These are phyloP conservation scores for Datura wrightii DNA, from an alignment of 257 asterid species.

Conservation along the genomic window DNA sequence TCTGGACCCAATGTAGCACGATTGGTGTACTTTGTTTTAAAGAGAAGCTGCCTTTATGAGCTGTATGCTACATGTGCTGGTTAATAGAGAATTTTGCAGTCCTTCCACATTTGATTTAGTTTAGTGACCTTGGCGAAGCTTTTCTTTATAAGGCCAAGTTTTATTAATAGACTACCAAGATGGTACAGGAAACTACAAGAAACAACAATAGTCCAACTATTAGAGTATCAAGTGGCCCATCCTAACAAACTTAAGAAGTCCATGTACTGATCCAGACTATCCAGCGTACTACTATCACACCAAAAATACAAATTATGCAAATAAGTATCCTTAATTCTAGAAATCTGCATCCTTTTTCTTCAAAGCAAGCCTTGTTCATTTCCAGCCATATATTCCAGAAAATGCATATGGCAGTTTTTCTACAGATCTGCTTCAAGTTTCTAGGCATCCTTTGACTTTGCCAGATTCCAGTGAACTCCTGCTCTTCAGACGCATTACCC, in stretches of 20 bases:
- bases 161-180: conserved; percentile 11
- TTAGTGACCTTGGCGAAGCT: background rate
- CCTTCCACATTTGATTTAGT: background rate
- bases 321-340: background rate
- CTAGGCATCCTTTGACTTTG: background rate
- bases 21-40: background rate
- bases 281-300: background rate
- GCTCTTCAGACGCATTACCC: background rate
- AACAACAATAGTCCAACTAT: background rate
- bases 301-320: background rate
- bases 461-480: background rate
- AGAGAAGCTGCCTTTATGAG: background rate
- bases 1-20: background rate
- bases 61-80: background rate
- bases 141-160: background rate
- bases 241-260: conserved; percentile 17
- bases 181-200: background rate
- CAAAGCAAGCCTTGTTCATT: background rate
- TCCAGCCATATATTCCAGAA: background rate
- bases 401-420: background rate
- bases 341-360: conserved; percentile 1
- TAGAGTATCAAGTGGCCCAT: background rate
- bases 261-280: background rate
- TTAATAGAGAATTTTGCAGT: background rate
- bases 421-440: conserved; percentile 4